Percentiles rank a stretch among this genome's conserved stretches.
Evolutionary conservation across 2,329 filamentous ascomycete species (phyloP).

Genomic region (Colletotrichum neosansevieriae): DNA sequence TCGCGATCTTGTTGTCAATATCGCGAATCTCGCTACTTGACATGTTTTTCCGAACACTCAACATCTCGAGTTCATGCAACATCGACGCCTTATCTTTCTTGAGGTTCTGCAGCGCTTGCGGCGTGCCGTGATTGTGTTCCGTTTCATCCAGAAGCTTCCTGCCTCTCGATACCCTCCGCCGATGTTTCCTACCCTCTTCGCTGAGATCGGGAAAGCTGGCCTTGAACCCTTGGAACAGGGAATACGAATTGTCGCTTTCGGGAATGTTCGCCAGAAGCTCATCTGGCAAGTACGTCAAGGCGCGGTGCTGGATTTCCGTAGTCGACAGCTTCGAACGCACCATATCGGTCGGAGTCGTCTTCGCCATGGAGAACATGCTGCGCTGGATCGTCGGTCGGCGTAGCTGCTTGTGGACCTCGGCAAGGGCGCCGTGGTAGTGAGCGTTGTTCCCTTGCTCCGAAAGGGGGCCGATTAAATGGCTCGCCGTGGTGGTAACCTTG

Average conservation of each 20-base stretch:
- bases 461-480: conserved; percentile 83
- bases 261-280: conserved; percentile 91
- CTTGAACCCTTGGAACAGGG: conserved; percentile 96
- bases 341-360: conserved; percentile 92
- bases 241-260: conserved; percentile 87
- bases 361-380: conserved; percentile 90
- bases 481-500: conserved; percentile 94
- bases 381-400: conserved; percentile 86
- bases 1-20: conserved; percentile 96
- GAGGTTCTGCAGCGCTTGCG: conserved; percentile 77
- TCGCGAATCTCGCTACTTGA: conserved; percentile 95
- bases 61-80: conserved; percentile 89
- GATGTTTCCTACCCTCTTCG: conserved; percentile 78
- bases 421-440: conserved; percentile 85
- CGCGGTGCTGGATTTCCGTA: conserved; percentile 92
- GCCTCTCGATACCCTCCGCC: conserved; percentile 78
- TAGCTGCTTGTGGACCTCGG: conserved; percentile 89
- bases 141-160: conserved; percentile 81
- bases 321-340: conserved; percentile 92
- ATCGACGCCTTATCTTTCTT: conserved; percentile 84
- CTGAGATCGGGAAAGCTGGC: conserved; percentile 81
- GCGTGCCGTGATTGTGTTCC: conserved; percentile 65
- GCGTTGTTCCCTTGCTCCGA: conserved; percentile 61
- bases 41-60: conserved; percentile 96
- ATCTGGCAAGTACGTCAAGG: conserved; percentile 88